Percentiles rank a stretch among this genome's conserved stretches.
These are phyloP conservation scores for Trichoderma sp. DNA, from an alignment of 2,329 filamentous ascomycete genomes.

Conservation along the genomic window DNA sequence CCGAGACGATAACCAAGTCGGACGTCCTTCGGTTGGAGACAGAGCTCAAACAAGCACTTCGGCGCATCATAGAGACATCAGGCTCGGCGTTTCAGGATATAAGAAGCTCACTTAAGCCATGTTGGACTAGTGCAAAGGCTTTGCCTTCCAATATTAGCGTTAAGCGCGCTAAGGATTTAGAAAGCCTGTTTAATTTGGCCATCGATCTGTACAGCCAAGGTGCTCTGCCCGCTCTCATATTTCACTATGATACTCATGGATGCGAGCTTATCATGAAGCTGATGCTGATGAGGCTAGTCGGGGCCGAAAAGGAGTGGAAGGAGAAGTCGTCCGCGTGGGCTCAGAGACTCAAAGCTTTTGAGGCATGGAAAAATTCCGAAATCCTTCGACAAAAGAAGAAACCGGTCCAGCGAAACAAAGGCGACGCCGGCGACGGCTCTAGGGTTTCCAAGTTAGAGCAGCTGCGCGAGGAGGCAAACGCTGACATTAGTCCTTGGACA, in stretches of 20 bases:
- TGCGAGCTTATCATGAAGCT: conserved; percentile 62
- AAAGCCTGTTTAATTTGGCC: conserved; percentile 52
- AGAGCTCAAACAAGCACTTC: conserved; percentile 59
- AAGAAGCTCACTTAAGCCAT: conserved; percentile 47
- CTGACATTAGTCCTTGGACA: conserved; percentile 60
- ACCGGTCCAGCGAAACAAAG: not conserved
- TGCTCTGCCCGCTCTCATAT: conserved; percentile 72
- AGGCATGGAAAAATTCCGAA: conserved; percentile 33
- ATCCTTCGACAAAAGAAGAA: conserved; percentile 42
- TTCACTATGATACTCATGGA: conserved; percentile 69
- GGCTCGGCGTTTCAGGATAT: conserved; percentile 46
- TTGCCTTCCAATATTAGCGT: not conserved
- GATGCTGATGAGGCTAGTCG: conserved; percentile 53
- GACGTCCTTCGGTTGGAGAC: conserved; percentile 68
- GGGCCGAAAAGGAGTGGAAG: conserved; percentile 53
- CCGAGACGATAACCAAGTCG: conserved; percentile 60
- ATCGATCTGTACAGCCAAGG: conserved; percentile 62
- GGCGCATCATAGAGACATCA: conserved; percentile 59
- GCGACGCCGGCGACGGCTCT: not conserved
- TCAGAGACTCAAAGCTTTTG: conserved; percentile 33
- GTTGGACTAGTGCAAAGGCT: not conserved
- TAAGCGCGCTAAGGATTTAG: not conserved
- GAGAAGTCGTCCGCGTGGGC: conserved; percentile 46
- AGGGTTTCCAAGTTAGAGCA: conserved; percentile 56
- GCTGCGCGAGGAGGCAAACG: conserved; percentile 56